Evolutionary conservation across 176 grass and related monocot genomes (phyloP).

Genomic region (Bromus sterilis): DNA sequence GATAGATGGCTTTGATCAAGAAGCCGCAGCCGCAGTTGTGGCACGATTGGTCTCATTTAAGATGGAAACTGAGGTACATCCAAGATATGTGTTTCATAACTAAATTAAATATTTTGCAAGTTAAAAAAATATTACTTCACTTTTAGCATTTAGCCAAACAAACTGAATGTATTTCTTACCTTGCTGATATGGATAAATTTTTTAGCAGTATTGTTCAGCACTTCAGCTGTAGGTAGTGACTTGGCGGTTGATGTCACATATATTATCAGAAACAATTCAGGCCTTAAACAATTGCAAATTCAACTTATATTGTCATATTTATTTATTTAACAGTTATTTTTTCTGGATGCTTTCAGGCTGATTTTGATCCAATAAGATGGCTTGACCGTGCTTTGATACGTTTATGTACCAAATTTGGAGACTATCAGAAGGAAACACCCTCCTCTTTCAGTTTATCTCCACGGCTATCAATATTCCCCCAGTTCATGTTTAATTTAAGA

Average conservation of each 20-base stretch:
- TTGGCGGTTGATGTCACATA: background rate
- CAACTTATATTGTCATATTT: background rate
- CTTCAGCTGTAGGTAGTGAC: background rate
- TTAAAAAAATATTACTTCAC: background rate
- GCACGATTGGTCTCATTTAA: constrained; percentile 81
- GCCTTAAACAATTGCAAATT: background rate
- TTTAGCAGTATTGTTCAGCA: background rate
- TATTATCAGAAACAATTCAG: background rate
- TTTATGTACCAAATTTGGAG: constrained; percentile 82
- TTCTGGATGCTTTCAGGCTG: constrained; percentile 44
- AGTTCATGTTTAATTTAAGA: constrained; percentile 91
- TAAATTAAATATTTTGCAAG: background rate
- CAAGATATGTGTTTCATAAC: background rate
- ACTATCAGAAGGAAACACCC: constrained; percentile 89
- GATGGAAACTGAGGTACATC: constrained; percentile 88
- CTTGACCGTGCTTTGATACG: constrained; percentile 84
- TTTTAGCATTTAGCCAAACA: constrained; percentile 10
- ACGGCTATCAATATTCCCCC: constrained; percentile 86
- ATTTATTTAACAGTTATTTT: constrained; percentile 2
- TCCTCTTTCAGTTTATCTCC: constrained; percentile 91
- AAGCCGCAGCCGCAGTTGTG: constrained; percentile 87
- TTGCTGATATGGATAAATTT: background rate
- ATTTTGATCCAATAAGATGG: constrained; percentile 97
- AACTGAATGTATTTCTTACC: constrained; percentile 8
- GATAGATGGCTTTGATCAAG: constrained; percentile 89